Percentiles rank a stretch among this genome's conserved stretches.
phyloP scores from a whole-genome alignment of 306 rosid species.

The Quercus cerris region DNA sequence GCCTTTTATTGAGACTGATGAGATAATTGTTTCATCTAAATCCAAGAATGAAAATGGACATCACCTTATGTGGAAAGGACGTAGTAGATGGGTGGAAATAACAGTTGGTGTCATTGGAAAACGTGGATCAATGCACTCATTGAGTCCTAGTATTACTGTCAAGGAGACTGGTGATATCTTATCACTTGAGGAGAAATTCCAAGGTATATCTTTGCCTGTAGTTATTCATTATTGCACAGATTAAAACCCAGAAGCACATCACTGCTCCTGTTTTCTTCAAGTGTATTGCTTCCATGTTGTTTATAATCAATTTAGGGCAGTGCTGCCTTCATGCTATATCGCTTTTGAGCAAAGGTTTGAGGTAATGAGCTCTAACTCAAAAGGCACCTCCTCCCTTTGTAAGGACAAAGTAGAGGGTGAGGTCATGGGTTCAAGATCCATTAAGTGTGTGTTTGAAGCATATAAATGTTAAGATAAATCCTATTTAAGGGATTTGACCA shows the following conservation, averaged over 20 bases:
- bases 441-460: background rate
- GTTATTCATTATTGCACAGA: constrained; percentile 1
- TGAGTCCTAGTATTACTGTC: constrained; percentile 92
- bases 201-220: constrained; percentile 46
- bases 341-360: background rate
- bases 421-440: too few species aligned
- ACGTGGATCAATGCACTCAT: constrained; percentile 73
- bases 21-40: constrained; percentile 62
- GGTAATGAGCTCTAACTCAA: background rate
- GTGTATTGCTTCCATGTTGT: background rate
- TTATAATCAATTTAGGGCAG: background rate
- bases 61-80: constrained; percentile 73
- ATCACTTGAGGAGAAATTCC: constrained; percentile 95
- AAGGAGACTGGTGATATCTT: constrained; percentile 93
- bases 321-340: background rate
- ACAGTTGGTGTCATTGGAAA: constrained; percentile 89
- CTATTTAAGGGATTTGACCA: background rate
- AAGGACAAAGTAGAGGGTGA: too few species aligned
- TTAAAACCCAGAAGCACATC: background rate
- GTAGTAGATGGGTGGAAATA: constrained; percentile 94
- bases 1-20: constrained; percentile 93
- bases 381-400: too few species aligned
- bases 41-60: constrained; percentile 40
- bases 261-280: background rate
- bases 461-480: background rate